Evolutionary conservation across 163 green algal genomes (phyloP).

Genomic region (Prototheca wickerhamii): DNA sequence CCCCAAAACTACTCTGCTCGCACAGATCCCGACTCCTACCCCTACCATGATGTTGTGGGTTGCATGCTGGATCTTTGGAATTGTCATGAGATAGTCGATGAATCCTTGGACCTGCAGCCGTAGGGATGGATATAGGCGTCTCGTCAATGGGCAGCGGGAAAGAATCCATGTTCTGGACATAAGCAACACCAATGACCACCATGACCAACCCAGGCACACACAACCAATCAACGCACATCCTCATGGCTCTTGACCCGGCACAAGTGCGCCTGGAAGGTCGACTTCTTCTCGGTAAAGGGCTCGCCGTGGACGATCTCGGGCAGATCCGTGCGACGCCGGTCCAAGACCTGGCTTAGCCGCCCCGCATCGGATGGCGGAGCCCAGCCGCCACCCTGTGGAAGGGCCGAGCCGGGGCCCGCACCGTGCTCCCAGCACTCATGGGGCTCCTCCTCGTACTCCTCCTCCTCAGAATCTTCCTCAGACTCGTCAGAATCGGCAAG

Average conservation of each 20-base stretch:
- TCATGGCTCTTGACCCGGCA: slow-evolving; percentile 29
- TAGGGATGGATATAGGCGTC: neutral
- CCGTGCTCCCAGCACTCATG: neutral
- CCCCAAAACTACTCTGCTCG: neutral
- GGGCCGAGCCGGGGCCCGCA: too few relatives aligned
- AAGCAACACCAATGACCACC: neutral
- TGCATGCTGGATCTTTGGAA: slow-evolving; percentile 60
- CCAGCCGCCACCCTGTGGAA: neutral
- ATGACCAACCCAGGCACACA: neutral
- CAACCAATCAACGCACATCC: slow-evolving; percentile 43
- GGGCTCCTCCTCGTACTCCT: neutral
- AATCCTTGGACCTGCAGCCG: neutral
- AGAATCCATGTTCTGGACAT: neutral
- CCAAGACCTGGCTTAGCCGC: neutral
- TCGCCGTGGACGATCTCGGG: slow-evolving; percentile 36
- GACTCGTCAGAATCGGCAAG: neutral
- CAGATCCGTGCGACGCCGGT: neutral
- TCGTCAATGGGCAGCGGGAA: neutral
- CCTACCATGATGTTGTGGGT: slow-evolving; percentile 90
- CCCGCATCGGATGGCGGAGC: neutral
- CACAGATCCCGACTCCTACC: slow-evolving; percentile 6
- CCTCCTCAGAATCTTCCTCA: neutral
- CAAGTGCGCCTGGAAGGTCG: slow-evolving; percentile 70
- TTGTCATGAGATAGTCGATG: slow-evolving; percentile 32
- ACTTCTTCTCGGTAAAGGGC: slow-evolving; percentile 53